A percentile compares a stretch with the other conserved stretches of the same genome.
These are phyloP conservation scores for Tulasnella sp. DNA, from an alignment of 768 basidiomycete genomes.

Conservation along the genomic window DNA sequence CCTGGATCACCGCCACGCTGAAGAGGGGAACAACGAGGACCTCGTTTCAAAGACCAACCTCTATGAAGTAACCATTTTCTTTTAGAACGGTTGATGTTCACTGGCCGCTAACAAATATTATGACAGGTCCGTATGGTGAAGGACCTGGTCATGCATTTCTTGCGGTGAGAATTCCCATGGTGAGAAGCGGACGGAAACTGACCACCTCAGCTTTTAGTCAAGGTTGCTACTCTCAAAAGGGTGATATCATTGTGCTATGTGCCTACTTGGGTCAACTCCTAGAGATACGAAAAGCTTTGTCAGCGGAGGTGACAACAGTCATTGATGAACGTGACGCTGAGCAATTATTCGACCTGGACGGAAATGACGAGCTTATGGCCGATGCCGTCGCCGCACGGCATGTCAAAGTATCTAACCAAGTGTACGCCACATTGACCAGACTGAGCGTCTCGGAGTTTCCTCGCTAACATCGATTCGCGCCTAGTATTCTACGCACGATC, in stretches of 20 bases:
- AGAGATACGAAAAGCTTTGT: conserved; percentile 38
- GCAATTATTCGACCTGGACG: conserved; percentile 46
- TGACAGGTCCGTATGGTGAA: conserved; percentile 40
- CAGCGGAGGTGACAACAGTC: conserved; percentile 47
- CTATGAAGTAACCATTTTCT: conserved; percentile 47
- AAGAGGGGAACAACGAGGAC: conserved; percentile 53
- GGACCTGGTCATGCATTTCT: conserved; percentile 47
- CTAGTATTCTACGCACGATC: conserved; percentile 50
- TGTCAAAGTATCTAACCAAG: conserved; percentile 32
- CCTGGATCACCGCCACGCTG: conserved; percentile 51
- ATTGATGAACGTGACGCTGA: conserved; percentile 64
- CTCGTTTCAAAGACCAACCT: conserved; percentile 56
- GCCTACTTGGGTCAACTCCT: conserved; percentile 48
- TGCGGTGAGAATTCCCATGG: conserved; percentile 30
- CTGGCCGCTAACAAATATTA: conserved; percentile 27
- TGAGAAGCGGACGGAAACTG: not conserved
- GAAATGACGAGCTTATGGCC: not conserved
- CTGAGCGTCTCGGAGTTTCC: not conserved
- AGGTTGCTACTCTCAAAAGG: conserved; percentile 40
- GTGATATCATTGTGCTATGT: conserved; percentile 49
- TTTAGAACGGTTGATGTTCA: conserved; percentile 15
- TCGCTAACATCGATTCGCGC: conserved; percentile 26
- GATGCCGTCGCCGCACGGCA: conserved; percentile 19
- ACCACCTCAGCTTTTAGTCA: conserved; percentile 31
- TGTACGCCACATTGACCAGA: conserved; percentile 39